A percentile compares a stretch with the other conserved stretches of the same genome.
Evolutionary conservation across 345 rosid genomes (phyloP).

Genomic region (Excoecaria cochinchinensis): DNA sequence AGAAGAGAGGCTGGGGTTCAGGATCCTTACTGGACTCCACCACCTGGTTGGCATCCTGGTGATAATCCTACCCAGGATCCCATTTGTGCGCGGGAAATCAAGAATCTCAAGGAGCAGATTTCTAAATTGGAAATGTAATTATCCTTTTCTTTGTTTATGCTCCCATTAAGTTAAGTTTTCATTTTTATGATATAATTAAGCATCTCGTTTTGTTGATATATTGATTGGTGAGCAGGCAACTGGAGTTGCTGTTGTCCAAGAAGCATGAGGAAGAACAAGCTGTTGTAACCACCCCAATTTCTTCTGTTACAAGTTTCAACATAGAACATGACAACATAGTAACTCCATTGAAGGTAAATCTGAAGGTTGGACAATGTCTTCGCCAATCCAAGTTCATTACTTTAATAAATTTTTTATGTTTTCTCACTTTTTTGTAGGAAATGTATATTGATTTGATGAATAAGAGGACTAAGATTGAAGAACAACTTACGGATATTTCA

Average conservation of each 20-base stretch:
- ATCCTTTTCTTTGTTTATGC: not conserved
- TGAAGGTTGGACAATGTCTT: not conserved
- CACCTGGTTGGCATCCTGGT: conserved; percentile 90
- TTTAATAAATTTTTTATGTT: not conserved
- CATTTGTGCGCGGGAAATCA: conserved; percentile 62
- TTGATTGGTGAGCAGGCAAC: conserved; percentile 32
- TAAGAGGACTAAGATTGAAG: conserved; percentile 57
- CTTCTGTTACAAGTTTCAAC: conserved; percentile 42
- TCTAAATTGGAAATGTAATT: conserved; percentile 48
- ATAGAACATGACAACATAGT: conserved; percentile 36
- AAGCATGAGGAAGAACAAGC: conserved; percentile 46
- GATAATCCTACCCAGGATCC: conserved; percentile 86
- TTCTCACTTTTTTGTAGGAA: conserved; percentile 42
- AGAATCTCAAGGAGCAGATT: conserved; percentile 49
- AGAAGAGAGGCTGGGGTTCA: conserved; percentile 82
- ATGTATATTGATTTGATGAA: conserved; percentile 49
- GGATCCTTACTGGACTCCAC: conserved; percentile 96
- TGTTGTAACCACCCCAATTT: conserved; percentile 36
- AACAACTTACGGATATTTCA: conserved; percentile 51
- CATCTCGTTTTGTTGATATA: not conserved
- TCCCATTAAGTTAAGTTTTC: not conserved
- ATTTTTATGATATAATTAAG: not conserved
- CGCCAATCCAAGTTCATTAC: not conserved
- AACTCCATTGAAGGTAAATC: conserved; percentile 46
- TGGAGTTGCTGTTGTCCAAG: conserved; percentile 45